phyloP scores from a whole-genome alignment of 495 filamentous ascomycete genomes.

The Penicillium atrosanguineum region DNA sequence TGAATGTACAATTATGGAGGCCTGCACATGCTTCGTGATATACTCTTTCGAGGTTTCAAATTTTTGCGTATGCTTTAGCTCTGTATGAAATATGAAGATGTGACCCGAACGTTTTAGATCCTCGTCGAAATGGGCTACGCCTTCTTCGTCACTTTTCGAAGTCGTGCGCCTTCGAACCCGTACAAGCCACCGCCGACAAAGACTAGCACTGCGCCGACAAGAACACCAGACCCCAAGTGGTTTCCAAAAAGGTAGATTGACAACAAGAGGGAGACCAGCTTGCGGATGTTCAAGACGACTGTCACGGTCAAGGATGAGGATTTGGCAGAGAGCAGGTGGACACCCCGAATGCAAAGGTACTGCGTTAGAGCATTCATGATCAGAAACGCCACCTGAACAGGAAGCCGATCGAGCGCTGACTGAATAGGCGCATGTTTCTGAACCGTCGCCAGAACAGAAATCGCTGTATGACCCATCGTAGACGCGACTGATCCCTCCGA shows the following conservation, averaged over 20 bases:
- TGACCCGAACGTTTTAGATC: not conserved
- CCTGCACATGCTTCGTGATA: conserved; percentile 21
- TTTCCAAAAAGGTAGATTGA: conserved; percentile 96
- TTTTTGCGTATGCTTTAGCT: not conserved
- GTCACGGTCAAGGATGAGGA: conserved; percentile 92
- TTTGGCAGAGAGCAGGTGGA: conserved; percentile 82
- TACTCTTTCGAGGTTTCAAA: conserved; percentile 4
- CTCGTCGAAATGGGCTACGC: not conserved
- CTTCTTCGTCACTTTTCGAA: conserved; percentile 30
- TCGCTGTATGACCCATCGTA: not conserved
- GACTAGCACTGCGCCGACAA: conserved; percentile 78
- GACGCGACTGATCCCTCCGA: conserved; percentile 1
- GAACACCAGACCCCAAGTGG: conserved; percentile 65
- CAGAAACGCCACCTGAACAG: conserved; percentile 70
- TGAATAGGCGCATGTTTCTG: conserved; percentile 10
- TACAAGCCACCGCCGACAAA: conserved; percentile 88
- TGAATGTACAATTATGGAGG: conserved; percentile 27
- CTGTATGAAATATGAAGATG: not conserved
- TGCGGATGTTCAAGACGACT: conserved; percentile 91
- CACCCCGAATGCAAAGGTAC: conserved; percentile 90
- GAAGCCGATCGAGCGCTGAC: conserved; percentile 46
- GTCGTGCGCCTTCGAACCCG: conserved; percentile 64
- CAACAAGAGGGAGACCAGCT: conserved; percentile 84
- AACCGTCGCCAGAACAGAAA: conserved; percentile 9
- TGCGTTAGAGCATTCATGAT: conserved; percentile 85